Evolutionary conservation across 1,284 basidiomycete genomes (phyloP), one percentile per base, ranked within the genome.

Genomic region (Trichosporon sp.): DNA sequence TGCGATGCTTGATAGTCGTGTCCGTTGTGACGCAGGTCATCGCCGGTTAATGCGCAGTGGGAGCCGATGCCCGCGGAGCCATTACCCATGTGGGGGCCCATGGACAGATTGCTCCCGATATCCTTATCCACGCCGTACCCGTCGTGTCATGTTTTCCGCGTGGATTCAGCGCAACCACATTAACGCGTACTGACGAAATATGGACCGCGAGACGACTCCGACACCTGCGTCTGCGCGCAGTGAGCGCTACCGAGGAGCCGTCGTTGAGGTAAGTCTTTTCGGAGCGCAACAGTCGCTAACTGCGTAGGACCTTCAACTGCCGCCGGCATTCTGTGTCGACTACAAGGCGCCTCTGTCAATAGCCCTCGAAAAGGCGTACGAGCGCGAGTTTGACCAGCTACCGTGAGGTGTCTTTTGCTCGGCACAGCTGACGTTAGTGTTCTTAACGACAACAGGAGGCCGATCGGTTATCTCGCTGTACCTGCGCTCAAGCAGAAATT

Each of bases 321-420:
- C 91, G 0, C 92, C 92, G 8, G 92, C 92, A 0, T 94, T 93
- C 78, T 86, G 89, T n/a, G 82, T 94, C 3, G 88, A 89, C 8
- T 81, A 84, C 9, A 84, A 84, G 65, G 90, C 91, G 70, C 84
- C 85, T 21, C 87, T 93, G 62, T 84, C 85, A 9, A 83, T 85
- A 31, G 92, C 90, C 1, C 85, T 94, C 46, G 90, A 91, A 71
- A 84, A 89, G 33, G 92, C 92, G 0, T 94, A 92, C 72, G 92
- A 94, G 70, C 86, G 91, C 49, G 92, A 94, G 75, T 94, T 93
- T 79, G 92, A 92, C 27, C 87, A 92, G 72, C 88, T 94, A 63
- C 92, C 92, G 91, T 94, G 71, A 74, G 83, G 80, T 29, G 6
- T 8, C 32, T n/a, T 65, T 34, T 56, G 14, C 6, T 7, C 23